phyloP scores from a whole-genome alignment of 2,329 filamentous ascomycete genomes.

The Stachybotrys chlorohalonatus region DNA sequence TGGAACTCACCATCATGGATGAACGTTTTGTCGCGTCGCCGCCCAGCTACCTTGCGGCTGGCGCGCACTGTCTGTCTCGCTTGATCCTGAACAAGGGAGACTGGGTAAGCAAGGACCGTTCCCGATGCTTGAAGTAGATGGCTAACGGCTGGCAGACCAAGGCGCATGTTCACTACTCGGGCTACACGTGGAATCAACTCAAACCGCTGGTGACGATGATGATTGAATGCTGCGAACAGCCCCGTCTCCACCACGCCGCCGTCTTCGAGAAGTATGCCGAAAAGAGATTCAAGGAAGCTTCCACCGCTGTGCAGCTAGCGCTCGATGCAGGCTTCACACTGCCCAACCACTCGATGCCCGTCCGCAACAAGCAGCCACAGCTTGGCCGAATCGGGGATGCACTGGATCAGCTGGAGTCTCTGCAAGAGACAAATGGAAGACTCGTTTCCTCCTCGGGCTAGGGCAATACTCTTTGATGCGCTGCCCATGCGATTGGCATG shows the following conservation, averaged over 20 bases:
- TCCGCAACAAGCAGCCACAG: constrained; percentile 20
- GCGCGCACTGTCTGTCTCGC: constrained; percentile 84
- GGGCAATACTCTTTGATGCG: neutral
- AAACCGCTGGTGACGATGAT: constrained; percentile 69
- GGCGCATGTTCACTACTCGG: constrained; percentile 84
- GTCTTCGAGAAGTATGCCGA: constrained; percentile 91
- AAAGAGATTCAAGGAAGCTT: constrained; percentile 77
- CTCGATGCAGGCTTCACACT: constrained; percentile 52
- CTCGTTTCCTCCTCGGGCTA: constrained; percentile 23
- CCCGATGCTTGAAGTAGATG: neutral
- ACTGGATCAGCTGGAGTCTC: constrained; percentile 12
- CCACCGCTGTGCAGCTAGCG: constrained; percentile 69
- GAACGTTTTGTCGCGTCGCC: constrained; percentile 90
- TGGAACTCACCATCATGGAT: constrained; percentile 96
- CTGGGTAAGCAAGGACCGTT: constrained; percentile 59
- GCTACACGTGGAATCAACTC: constrained; percentile 82
- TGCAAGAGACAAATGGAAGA: constrained; percentile 15
- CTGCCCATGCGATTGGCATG: too few relatives aligned
- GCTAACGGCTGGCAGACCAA: constrained; percentile 51
- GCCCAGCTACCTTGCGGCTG: constrained; percentile 84
- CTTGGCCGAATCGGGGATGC: constrained; percentile 10
- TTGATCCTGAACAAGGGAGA: constrained; percentile 83
- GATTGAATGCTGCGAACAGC: constrained; percentile 77
- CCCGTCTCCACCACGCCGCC: constrained; percentile 71
- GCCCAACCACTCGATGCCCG: constrained; percentile 28